These are phyloP conservation scores for Aquilaria agallochum DNA, from an alignment of 441 rosid species.

Conservation along the genomic window DNA sequence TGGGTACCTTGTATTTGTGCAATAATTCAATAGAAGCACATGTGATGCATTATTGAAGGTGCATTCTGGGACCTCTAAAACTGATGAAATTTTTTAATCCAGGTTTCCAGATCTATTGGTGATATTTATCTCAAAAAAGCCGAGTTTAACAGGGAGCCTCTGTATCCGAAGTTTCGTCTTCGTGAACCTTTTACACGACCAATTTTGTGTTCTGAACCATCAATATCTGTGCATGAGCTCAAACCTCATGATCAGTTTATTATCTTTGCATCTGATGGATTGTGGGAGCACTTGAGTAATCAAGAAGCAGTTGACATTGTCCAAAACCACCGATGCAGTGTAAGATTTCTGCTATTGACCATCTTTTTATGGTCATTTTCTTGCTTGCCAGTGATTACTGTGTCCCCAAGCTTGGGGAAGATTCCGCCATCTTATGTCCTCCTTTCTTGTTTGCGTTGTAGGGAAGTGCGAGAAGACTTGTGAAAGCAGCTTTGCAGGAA, in stretches of 20 bases:
- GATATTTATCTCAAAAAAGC: slow-evolving; percentile 47
- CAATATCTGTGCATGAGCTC: slow-evolving; percentile 35
- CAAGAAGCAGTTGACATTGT: slow-evolving; percentile 45
- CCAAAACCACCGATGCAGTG: slow-evolving; percentile 38
- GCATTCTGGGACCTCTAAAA: too few relatives aligned
- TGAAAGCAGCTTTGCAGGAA: slow-evolving; percentile 63
- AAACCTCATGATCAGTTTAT: slow-evolving; percentile 39
- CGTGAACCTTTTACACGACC: slow-evolving; percentile 43
- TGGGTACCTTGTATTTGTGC: not conserved
- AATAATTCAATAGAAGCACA: too few relatives aligned
- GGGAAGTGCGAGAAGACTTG: slow-evolving; percentile 78
- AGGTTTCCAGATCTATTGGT: slow-evolving; percentile 52
- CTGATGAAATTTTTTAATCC: slow-evolving; percentile 19
- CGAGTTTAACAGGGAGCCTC: slow-evolving; percentile 44
- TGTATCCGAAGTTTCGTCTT: slow-evolving; percentile 39
- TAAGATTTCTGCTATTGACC: slow-evolving; percentile 17
- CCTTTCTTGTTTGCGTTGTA: slow-evolving; percentile 19
- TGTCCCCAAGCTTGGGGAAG: not conserved
- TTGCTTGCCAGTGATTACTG: not conserved
- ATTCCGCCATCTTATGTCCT: not conserved
- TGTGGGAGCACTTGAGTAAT: slow-evolving; percentile 53
- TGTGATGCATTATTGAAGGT: too few relatives aligned
- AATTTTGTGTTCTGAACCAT: slow-evolving; percentile 44
- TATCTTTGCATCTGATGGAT: slow-evolving; percentile 49
- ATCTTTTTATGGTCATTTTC: too few relatives aligned